Percentiles rank a stretch among this genome's conserved stretches.
Conservation (phyloP, 108 stramenopile species). For the Fistulifera solaris region DNA sequence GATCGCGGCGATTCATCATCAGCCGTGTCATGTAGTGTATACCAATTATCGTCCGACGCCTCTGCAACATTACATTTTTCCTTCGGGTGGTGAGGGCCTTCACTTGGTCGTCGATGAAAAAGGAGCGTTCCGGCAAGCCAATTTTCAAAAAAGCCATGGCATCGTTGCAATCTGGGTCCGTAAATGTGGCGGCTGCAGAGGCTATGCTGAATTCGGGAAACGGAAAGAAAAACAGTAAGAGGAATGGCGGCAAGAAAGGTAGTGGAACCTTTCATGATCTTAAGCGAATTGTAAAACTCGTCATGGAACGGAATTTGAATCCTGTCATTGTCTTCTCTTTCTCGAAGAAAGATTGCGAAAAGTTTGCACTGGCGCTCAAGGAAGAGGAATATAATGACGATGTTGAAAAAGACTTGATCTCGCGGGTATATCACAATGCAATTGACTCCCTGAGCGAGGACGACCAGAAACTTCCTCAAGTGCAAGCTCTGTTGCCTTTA, state of each 20-base stretch:
- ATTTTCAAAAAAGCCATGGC: conserved; percentile 96
- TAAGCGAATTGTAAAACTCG: conserved; percentile 89
- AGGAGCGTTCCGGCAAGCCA: conserved; percentile 66
- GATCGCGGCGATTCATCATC: conserved; percentile 92
- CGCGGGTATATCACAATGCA: conserved; percentile 92
- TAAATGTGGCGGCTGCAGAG: conserved; percentile 58
- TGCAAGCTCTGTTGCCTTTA: conserved; percentile 87
- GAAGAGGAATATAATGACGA: conserved; percentile 93
- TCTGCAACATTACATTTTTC: conserved; percentile 89
- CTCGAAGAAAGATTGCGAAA: conserved; percentile 96
- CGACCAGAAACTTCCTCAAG: conserved; percentile 94
- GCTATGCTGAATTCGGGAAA: conserved; percentile 64
- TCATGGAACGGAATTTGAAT: conserved; percentile 90
- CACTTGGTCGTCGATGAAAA: conserved; percentile 77
- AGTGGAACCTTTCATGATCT: conserved; percentile 65
- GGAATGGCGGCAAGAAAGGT: conserved; percentile 48
- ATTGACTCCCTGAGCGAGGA: conserved; percentile 93
- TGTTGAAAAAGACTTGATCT: conserved; percentile 91
- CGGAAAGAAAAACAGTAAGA: conserved; percentile 53
- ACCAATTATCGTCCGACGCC: conserved; percentile 99
- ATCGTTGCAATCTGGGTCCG: conserved; percentile 59
- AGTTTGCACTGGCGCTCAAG: conserved; percentile 84
- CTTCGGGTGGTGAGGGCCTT: conserved; percentile 68
- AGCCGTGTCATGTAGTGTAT: conserved; percentile 99
- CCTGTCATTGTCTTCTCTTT: conserved; percentile 98